phyloP scores from a whole-genome alignment of 176 grass and related monocot species.

The Aegilops sharonensis region DNA sequence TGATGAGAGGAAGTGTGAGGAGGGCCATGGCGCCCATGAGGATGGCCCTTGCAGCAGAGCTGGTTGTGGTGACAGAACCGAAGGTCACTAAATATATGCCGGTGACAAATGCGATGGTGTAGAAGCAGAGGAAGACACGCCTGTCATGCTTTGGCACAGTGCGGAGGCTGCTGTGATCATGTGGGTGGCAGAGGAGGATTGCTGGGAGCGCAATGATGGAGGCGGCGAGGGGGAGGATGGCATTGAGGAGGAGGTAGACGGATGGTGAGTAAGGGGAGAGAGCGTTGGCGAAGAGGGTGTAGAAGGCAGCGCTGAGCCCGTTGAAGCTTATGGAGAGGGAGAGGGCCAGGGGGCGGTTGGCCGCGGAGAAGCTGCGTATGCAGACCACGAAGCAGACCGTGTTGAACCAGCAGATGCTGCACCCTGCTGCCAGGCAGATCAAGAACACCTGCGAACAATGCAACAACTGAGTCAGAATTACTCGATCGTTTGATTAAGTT shows the following conservation, averaged over 20 bases:
- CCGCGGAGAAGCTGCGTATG: conserved; percentile 65
- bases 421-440: conserved; percentile 72
- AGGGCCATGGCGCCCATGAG: conserved; percentile 69
- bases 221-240: conserved; percentile 47
- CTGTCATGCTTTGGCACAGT: conserved; percentile 38
- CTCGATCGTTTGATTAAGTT: neutral
- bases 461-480: neutral
- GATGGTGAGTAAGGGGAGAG: conserved; percentile 46
- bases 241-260: conserved; percentile 83
- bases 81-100: conserved; percentile 75
- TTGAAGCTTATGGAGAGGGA: conserved; percentile 96
- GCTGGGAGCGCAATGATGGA: conserved; percentile 58
- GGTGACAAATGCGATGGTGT: conserved; percentile 67
- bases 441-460: conserved; percentile 63
- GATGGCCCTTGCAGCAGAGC: conserved; percentile 40
- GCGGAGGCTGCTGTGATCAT: conserved; percentile 28
- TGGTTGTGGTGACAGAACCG: conserved; percentile 45
- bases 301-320: conserved; percentile 73
- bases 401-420: conserved; percentile 99
- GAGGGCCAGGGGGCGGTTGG: conserved; percentile 69
- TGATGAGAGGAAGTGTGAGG: conserved; percentile 60
- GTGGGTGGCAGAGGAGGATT: conserved; percentile 53
- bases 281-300: conserved; percentile 62
- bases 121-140: conserved; percentile 62
- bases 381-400: conserved; percentile 93